Base-by-base conservation (phyloP, 768 basidiomycete genomes). In the Leccinum subtestaceum region DNA sequence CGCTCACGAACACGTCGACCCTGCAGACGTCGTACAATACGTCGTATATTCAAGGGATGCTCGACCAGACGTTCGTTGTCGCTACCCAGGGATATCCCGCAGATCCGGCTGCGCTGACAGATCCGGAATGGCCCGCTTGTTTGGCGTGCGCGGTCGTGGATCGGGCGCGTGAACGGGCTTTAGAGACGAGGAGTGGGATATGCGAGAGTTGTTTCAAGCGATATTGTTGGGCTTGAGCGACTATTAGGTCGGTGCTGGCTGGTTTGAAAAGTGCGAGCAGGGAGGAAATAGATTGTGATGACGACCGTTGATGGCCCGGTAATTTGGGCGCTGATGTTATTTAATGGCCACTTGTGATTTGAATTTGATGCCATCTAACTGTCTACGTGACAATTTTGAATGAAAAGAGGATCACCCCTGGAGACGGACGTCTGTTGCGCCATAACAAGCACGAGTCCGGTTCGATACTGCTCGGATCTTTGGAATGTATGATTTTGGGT, bases 131-230 rank as follows among this genome's bases (percentile, higher is more conserved):
- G 78, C 74, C 79, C 0, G 76, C 76, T 25, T 83, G 81, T 53
- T 64, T 85, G 19, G 80, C 81, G 5, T 84, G 83, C 55, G 82
- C 80, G 0, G 63, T 83, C 12, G 76, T 81, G 23, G 84, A 84
- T 49, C 76, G 81, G 19, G 77, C 76, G 11, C 68, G 79, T 4
- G 58, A 56, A 27, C 53, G 72, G 34, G 61, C 58, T 43, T 62
- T 71, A 2, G 65, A 63, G 34, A 19, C 36, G 4, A 60, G 72
- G 48, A 71, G 66, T 3, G 75, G 75, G 10, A 60, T 75, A 17
- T 75, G 74, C 55, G 60, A 52, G 56, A 64, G 55, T 27, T 75
- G 74, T 55, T 71, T 75, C 46, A 38, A 25, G 43, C 57, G 73
- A 13, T 75, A 75, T 40, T 75, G 74, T 47, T 75, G 71, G 74